These are phyloP conservation scores for Diplodia seriata DNA, from an alignment of 2,329 filamentous ascomycete species.

Conservation along the genomic window DNA sequence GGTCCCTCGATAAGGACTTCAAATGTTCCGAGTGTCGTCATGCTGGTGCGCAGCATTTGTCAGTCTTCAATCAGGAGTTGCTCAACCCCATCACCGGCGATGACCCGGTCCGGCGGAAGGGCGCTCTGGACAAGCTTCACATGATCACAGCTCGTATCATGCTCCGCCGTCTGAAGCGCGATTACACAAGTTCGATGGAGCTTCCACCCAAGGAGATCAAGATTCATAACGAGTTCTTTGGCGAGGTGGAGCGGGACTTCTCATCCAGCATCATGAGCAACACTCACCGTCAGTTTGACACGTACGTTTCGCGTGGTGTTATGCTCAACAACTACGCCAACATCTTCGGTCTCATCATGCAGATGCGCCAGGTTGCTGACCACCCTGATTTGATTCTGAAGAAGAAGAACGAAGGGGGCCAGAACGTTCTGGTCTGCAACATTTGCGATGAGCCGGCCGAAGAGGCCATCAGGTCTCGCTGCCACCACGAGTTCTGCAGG, in stretches of 20 bases:
- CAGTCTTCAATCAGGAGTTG: constrained; percentile 92
- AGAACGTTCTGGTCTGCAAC: constrained; percentile 89
- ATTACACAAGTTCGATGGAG: constrained; percentile 94
- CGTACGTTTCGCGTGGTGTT: constrained; percentile 92
- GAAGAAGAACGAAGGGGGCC: constrained; percentile 82
- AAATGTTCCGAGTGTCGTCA: constrained; percentile 74
- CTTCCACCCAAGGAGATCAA: constrained; percentile 93
- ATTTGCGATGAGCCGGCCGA: constrained; percentile 97
- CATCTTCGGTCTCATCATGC: constrained; percentile 98
- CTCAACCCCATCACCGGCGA: constrained; percentile 74
- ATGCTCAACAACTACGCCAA: constrained; percentile 97
- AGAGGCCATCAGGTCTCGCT: constrained; percentile 89
- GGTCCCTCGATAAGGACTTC: constrained; percentile 76
- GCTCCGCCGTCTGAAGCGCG: constrained; percentile 91
- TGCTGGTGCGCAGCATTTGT: constrained; percentile 71
- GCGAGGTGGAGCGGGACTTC: constrained; percentile 94
- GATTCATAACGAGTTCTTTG: constrained; percentile 94
- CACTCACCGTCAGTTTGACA: constrained; percentile 87
- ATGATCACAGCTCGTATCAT: constrained; percentile 93
- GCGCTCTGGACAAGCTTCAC: constrained; percentile 81
- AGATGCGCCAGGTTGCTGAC: constrained; percentile 97
- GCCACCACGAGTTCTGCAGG: constrained; percentile 91
- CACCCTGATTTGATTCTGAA: constrained; percentile 94
- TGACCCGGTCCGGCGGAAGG: constrained; percentile 62
- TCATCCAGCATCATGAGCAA: constrained; percentile 95